Evolutionary conservation across 192 early-diverging fungal genomes (phyloP), one percentile per base, ranked within the genome.

Genomic region (Mortierella hygrophila): DNA sequence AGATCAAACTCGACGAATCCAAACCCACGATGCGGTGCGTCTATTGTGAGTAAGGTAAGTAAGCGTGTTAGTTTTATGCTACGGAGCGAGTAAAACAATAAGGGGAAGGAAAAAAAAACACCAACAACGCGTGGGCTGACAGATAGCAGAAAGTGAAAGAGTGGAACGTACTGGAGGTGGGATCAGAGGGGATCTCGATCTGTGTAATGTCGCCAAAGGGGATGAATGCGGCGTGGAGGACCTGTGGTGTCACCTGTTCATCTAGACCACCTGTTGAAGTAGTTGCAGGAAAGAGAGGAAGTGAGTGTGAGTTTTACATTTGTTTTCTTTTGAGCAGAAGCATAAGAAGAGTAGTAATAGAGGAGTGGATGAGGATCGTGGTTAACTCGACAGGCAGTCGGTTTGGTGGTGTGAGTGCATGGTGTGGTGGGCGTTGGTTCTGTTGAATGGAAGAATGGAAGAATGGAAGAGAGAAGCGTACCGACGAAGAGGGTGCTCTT

Each of bases 131-230:
- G 46, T 68, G 2, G 68, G 2, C n/a, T 21, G 55, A 41, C 5
- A 41, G 49, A 23, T 21, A 70, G 70, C 10, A 40, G 68, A 55
- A 69, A 44, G 74, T 40, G 8, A 63, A 26, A 18, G 1, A 42
- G 38, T 46, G 55, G 41, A 55, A 80, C 88, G 78, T 92, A 94
- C 94, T 90, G n/a, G 95, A 94, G 38, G 92, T 91, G 18, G 93
- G 92, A 89, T 98, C 97, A 15, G 92, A 90, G 5, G 98, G 97
- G 57, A 99, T 90, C 60, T 97, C 94, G 26, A 99, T 92, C 70
- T 94, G 92, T 18, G 96, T 92, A 79, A 99, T 96, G 57, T 99
- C 97, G 72, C 98, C 98, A 92, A 99, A 99, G 0, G 98, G 97
- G 54, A 99, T 91, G 88, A 99, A 99, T 0, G 97, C 97, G 0